Evolutionary conservation across 495 filamentous ascomycete species (phyloP).

Genomic region (Penicillium herquei): DNA sequence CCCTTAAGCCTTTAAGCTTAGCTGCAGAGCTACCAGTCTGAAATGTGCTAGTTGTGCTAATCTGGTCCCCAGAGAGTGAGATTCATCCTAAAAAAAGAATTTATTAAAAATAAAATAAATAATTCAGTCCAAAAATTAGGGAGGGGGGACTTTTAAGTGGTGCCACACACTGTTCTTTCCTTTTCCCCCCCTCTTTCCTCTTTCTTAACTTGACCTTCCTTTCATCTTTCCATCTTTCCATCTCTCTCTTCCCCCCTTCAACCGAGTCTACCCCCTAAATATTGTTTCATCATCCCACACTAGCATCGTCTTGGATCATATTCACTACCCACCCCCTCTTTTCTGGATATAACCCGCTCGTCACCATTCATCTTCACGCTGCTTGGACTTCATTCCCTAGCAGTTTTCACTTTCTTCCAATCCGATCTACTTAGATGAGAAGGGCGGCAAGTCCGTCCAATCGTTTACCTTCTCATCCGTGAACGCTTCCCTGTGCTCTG

Average conservation of each 20-base stretch:
- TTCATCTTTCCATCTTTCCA: slow-evolving; percentile 3
- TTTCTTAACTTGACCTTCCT: slow-evolving; percentile 3
- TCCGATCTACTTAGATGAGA: slow-evolving; percentile 17
- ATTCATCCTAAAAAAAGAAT: background rate
- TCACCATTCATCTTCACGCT: background rate
- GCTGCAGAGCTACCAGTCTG: background rate
- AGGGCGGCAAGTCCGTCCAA: slow-evolving; percentile 35
- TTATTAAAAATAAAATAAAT: no score
- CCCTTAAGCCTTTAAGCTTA: background rate
- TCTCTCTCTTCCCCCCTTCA: slow-evolving; percentile 2
- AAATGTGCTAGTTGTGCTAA: no score
- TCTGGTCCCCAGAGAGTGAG: background rate
- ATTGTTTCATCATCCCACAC: no score
- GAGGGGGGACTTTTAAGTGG: background rate
- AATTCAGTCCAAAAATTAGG: no score
- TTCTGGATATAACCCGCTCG: background rate
- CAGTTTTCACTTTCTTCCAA: background rate
- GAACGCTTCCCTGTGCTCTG: background rate
- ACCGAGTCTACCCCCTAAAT: background rate
- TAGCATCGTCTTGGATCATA: no score
- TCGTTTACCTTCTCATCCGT: slow-evolving; percentile 12
- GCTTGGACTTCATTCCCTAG: background rate
- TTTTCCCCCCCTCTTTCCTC: slow-evolving; percentile 2
- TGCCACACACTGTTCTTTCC: background rate
- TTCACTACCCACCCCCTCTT: no score